Evolutionary conservation across 164 flowering plant genomes (phyloP), one percentile per base, ranked within the genome.

Genomic region (Magnolia sinica): DNA sequence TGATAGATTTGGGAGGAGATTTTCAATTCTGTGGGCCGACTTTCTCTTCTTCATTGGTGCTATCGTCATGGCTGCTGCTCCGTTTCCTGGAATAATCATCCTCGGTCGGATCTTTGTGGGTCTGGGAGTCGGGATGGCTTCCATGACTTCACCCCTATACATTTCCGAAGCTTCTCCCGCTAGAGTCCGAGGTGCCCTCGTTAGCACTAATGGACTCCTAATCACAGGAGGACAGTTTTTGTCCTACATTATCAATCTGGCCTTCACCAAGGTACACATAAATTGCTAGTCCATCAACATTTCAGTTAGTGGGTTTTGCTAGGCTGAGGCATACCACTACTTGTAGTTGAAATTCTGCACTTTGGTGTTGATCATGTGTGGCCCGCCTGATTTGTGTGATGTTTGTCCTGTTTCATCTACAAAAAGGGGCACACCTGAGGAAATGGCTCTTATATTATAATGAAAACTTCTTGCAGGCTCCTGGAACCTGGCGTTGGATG

Each of bases 141-240:
- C 97, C 65, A 94, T 92, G 96, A 94, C 97, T 1, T 63, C 98
- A 3, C 96, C 97, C 9, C 90, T 92, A 22, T 94, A 94, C 76
- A 94, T 92, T 50, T 95, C 97, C 0, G 98, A 95, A 84, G 88
- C 91, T 63, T 95, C 98, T 55, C 98, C 98, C 37, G 89, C 95
- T 51, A 88, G 79, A 79, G 89, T 95, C 50, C 82, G 98, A 79
- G 98, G 98, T 1, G 98, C 98, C 22, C 89, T 95, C 71, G 98
- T 92, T 58, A 89, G 95, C 84, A 83, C 87, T 10, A 95, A 93
- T 37, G 97, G 93, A 5, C 79, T 95, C 72, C 87, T 93, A 0
- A 89, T 95, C 66, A 93, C 98, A 3, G 91, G 92, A 37, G 98
- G 98, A 1, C 98, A 92, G 59, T 93, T 95, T 75, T 18, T 93